Evolutionary conservation across 2,329 filamentous ascomycete genomes (phyloP).

Genomic region (Aspergillus tamarii): DNA sequence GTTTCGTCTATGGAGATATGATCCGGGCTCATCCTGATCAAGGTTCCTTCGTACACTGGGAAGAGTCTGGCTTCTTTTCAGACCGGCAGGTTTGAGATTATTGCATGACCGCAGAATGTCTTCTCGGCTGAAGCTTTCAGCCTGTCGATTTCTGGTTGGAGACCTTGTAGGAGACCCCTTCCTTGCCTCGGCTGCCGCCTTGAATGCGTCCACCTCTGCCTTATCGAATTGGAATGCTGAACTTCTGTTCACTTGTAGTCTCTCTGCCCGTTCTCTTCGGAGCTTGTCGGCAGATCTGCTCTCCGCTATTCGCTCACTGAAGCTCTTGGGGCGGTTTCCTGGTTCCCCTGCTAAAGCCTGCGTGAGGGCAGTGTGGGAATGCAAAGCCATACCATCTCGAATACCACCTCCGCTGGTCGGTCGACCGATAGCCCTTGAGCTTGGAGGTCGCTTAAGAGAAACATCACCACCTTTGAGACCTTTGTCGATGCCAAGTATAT

Average conservation of each 20-base stretch:
- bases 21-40: constrained; percentile 21
- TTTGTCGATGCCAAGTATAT: constrained; percentile 87
- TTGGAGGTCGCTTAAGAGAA: constrained; percentile 73
- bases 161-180: constrained; percentile 39
- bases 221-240: constrained; percentile 48
- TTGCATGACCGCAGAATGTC: constrained; percentile 55
- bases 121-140: constrained; percentile 64
- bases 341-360: constrained; percentile 30
- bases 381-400: constrained; percentile 31
- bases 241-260: constrained; percentile 43
- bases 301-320: constrained; percentile 83
- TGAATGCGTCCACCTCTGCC: constrained; percentile 48
- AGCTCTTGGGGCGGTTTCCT: constrained; percentile 57
- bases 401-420: constrained; percentile 34
- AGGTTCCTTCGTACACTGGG: constrained; percentile 29
- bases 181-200: constrained; percentile 37
- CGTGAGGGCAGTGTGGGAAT: constrained; percentile 26
- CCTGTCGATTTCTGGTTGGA: constrained; percentile 52
- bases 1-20: constrained; percentile 28
- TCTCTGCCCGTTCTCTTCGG: constrained; percentile 42
- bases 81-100: constrained; percentile 28
- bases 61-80: constrained; percentile 42
- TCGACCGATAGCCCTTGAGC: constrained; percentile 31
- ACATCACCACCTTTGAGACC: constrained; percentile 79
- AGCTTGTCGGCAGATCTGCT: constrained; percentile 54